Conservation (phyloP, 305 asterid species). For the Fraxinus nigra region DNA sequence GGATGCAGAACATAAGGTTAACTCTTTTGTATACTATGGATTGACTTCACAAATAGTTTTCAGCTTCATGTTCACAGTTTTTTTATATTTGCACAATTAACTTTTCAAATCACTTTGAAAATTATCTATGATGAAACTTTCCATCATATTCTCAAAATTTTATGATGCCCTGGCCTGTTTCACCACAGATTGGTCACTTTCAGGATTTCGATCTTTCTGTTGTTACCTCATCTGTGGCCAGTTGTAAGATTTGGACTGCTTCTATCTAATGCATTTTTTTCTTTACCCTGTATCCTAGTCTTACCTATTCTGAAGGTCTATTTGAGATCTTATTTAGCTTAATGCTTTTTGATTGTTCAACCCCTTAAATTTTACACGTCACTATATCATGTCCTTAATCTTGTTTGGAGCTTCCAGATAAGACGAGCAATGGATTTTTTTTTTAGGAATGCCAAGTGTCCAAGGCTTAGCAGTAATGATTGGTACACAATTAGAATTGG, state of each 20-base stretch:
- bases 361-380: not conserved
- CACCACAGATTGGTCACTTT: not conserved
- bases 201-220: not conserved
- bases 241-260: not conserved
- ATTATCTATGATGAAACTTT: not conserved
- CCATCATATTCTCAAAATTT: not conserved
- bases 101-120: not conserved
- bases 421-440: not conserved
- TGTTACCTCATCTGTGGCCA: not conserved
- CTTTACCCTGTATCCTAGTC: not conserved
- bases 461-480: not conserved
- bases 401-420: not conserved
- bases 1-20: conserved; percentile 96
- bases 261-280: not conserved
- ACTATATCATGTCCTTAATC: not conserved
- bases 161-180: not conserved
- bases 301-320: not conserved
- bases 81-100: not conserved
- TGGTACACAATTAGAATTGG: not conserved
- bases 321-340: not conserved
- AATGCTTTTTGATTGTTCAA: not conserved
- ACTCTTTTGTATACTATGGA: conserved; percentile 9
- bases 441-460: not conserved
- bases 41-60: not conserved
- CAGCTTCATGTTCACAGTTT: not conserved